Conservation (phyloP, 257 asterid genomes). For the Penstemon eatonii region DNA sequence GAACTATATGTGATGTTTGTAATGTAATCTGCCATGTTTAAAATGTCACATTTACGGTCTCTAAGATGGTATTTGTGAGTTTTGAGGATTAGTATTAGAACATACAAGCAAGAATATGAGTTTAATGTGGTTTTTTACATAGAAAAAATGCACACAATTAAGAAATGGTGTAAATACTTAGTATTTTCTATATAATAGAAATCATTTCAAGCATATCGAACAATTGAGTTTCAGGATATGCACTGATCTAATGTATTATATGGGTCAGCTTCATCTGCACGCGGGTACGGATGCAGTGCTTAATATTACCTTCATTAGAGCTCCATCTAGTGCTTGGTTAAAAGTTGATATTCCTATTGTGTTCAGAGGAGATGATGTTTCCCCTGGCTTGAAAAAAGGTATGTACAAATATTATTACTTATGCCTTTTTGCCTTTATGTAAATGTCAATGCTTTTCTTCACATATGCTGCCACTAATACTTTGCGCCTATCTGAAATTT, state of each 20-base stretch:
- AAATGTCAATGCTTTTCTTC: neutral
- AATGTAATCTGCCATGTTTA: too few relatives aligned
- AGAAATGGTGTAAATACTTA: neutral
- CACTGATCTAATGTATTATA: slow-evolving; percentile 36
- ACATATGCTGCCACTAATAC: slow-evolving; percentile 6
- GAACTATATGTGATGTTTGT: too few relatives aligned
- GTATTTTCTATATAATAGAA: too few relatives aligned
- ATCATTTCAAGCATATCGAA: too few relatives aligned
- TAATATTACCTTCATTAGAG: slow-evolving; percentile 86
- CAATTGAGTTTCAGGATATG: slow-evolving; percentile 10
- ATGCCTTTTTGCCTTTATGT: neutral
- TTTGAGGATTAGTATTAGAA: neutral
- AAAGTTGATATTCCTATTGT: slow-evolving; percentile 60
- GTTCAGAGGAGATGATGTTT: slow-evolving; percentile 59
- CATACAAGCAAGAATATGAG: neutral
- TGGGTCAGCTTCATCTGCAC: slow-evolving; percentile 81
- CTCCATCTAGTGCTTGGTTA: slow-evolving; percentile 69
- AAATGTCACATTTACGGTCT: neutral
- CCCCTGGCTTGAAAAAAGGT: slow-evolving; percentile 76
- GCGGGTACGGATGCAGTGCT: slow-evolving; percentile 79
- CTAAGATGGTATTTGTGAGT: neutral
- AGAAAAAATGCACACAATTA: too few relatives aligned
- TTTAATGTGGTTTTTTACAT: neutral
- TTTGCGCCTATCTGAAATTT: neutral
- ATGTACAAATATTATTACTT: slow-evolving; percentile 2